phyloP scores from a whole-genome alignment of 2,329 filamentous ascomycete genomes.

The Clonostachys byssicola region DNA sequence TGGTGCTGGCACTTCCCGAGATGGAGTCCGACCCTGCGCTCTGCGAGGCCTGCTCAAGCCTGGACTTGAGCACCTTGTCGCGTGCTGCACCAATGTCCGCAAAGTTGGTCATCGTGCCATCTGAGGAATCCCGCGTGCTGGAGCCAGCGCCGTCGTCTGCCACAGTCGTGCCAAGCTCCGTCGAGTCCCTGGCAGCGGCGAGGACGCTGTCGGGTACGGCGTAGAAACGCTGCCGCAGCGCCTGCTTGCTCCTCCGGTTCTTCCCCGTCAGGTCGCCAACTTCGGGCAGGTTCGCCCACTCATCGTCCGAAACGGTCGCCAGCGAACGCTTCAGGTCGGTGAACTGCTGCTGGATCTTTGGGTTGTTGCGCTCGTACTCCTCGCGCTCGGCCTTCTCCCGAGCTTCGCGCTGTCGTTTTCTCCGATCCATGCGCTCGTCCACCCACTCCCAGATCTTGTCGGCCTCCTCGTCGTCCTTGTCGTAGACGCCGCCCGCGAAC shows the following conservation, averaged over 20 bases:
- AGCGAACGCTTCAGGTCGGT: conserved; percentile 91
- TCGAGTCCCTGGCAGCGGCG: conserved; percentile 75
- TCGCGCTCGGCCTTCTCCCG: conserved; percentile 88
- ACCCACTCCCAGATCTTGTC: conserved; percentile 94
- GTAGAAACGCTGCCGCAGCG: conserved; percentile 81
- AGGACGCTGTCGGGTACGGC: conserved; percentile 95
- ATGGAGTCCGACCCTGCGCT: conserved; percentile 60
- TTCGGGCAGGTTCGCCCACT: conserved; percentile 94
- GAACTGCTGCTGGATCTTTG: conserved; percentile 97
- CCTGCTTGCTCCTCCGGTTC: conserved; percentile 81
- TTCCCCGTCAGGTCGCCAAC: conserved; percentile 96
- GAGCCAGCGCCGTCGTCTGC: conserved; percentile 66
- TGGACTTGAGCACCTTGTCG: conserved; percentile 93
- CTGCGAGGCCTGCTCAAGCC: conserved; percentile 82
- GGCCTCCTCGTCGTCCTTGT: conserved; percentile 96
- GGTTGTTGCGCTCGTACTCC: conserved; percentile 95
- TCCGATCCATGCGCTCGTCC: conserved; percentile 94
- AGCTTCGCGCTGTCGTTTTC: conserved; percentile 88
- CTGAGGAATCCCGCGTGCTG: conserved; percentile 41
- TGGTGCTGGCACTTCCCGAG: conserved; percentile 79
- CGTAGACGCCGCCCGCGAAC: conserved; percentile 93
- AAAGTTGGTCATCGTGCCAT: conserved; percentile 97
- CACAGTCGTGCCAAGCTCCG: conserved; percentile 85
- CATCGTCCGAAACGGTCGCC: conserved; percentile 84
- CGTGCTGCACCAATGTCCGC: conserved; percentile 94